A percentile compares a stretch with the other conserved stretches of the same genome.
Conservation (phyloP, 83 land plant species). For the Diphasiastrum complanatum region DNA sequence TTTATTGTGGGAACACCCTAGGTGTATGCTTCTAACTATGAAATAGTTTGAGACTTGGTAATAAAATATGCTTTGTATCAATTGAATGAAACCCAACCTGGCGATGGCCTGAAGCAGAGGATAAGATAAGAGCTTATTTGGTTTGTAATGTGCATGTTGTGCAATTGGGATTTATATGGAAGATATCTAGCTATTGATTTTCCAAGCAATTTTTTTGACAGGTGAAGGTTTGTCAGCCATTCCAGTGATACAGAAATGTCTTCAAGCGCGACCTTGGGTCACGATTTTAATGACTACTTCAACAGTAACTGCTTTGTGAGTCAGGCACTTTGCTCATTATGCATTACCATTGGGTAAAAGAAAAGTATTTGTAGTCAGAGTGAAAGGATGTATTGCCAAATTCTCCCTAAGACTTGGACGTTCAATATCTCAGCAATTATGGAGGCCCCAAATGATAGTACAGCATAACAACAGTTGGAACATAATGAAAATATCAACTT, state of each 20-base stretch:
- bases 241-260: slow-evolving; percentile 26
- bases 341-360: too few species aligned
- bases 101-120: too few species aligned
- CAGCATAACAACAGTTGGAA: slow-evolving; percentile 1
- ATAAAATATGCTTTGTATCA: too few species aligned
- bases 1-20: too few species aligned
- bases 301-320: slow-evolving; percentile 34
- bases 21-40: too few species aligned
- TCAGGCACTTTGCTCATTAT: too few species aligned
- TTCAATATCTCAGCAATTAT: not conserved
- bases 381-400: not conserved
- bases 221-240: slow-evolving; percentile 37
- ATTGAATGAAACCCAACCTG: too few species aligned
- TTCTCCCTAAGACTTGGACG: not conserved
- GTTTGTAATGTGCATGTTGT: too few species aligned
- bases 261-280: slow-evolving; percentile 22
- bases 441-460: not conserved
- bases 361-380: not conserved
- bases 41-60: too few species aligned
- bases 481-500: not conserved
- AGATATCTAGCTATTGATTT: too few species aligned
- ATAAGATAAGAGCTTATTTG: too few species aligned
- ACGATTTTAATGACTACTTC: slow-evolving; percentile 33
- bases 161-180: too few species aligned
- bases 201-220: slow-evolving; percentile 8